phyloP scores from a whole-genome alignment of 2,329 filamentous ascomycete genomes.

The Diaporthe sp. region DNA sequence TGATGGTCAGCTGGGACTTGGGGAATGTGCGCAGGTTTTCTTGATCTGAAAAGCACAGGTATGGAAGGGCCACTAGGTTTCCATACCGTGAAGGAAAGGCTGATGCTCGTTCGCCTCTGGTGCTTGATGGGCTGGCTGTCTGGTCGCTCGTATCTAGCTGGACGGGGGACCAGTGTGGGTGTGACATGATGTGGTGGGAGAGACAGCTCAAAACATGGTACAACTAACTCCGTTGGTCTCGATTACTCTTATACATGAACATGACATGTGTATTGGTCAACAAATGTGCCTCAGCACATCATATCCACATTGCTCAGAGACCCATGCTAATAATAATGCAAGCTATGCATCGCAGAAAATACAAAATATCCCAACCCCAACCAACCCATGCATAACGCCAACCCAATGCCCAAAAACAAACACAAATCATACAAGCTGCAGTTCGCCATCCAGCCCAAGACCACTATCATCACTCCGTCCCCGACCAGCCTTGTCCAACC shows the following conservation, averaged over 20 bases:
- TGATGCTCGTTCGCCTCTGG: neutral
- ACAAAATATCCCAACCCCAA: neutral
- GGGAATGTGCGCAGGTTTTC: neutral
- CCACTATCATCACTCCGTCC: conserved; percentile 7
- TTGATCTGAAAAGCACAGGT: too few relatives aligned
- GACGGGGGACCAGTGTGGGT: neutral
- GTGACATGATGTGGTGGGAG: neutral
- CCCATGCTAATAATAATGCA: neutral
- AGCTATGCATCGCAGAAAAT: neutral
- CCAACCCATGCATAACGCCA: neutral
- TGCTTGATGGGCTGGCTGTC: neutral
- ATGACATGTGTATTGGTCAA: neutral
- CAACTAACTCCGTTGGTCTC: neutral
- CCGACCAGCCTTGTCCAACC: neutral
- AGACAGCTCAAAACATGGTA: neutral
- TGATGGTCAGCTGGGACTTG: neutral
- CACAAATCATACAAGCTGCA: neutral
- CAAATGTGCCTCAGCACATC: neutral
- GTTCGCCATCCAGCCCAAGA: neutral
- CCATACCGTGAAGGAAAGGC: neutral
- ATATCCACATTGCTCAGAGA: neutral
- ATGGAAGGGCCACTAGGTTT: too few relatives aligned
- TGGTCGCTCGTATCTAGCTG: neutral
- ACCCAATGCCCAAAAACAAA: neutral
- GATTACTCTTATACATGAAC: neutral